Evolutionary conservation across 805 yeast genomes (phyloP), one percentile per base, ranked within the genome.

Genomic region (Candida sonorensis): DNA sequence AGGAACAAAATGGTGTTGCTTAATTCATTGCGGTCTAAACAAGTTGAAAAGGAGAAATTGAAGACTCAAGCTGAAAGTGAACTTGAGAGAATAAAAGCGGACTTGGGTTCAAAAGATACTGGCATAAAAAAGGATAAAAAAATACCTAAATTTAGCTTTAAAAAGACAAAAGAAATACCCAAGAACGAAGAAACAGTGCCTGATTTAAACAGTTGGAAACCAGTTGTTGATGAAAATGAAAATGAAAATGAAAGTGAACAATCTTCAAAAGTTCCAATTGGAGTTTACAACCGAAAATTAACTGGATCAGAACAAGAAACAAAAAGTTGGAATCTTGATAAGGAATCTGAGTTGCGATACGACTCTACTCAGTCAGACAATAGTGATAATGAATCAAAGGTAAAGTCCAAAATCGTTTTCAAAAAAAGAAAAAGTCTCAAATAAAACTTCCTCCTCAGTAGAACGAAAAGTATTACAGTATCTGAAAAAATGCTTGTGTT

Each of bases 251-350:
- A 30, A 10, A 18, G 17, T 12, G 34, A 28, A 4, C 11, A 12
- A 13, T 17, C 17, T 7, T 10, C 15, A 7, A 26, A 10, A 2
- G 9, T 25, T 28, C 38, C 17, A n/a, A 14, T 27, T 29, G 34
- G 51, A 25, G 17, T 30, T 15, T 17, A 11, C 11, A 37, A 33
- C 18, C 23, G 23, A 28, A 28, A 29, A 9, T 22, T 37, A 5
- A 29, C 47, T 2, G 40, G 42, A 2, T 42, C 46, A 10, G 46
- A 52, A 11, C 10, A 29, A 8, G 63, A 59, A 22, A 29, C 42
- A 2, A 50, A 39, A 17, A 37, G 35, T 7, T 59, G 63, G 64
- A 40, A 51, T 12, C 11, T 57, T 4, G 45, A 46, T 30, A 49
- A 43, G 17, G 17, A 35, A 11, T 31, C 33, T 19, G 33, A 33